phyloP scores from a whole-genome alignment of 2,329 filamentous ascomycete species.

The Phaeosphaeriaceae sp. region DNA sequence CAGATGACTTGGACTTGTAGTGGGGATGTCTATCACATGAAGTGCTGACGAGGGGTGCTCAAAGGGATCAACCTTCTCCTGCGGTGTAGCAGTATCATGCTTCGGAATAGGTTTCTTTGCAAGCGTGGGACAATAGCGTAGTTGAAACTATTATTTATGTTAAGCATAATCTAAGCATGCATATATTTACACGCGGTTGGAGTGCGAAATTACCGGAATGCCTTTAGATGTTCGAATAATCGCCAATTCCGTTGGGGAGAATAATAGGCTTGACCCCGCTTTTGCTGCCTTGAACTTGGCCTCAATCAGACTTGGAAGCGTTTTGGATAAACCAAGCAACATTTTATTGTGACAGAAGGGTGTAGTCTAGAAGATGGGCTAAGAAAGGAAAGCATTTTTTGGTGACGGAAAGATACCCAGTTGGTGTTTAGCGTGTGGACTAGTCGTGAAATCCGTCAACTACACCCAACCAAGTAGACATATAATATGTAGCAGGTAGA shows the following conservation, averaged over 20 bases:
- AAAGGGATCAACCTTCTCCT: conserved; percentile 64
- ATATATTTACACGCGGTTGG: conserved; percentile 5
- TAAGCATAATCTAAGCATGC: conserved; percentile 9
- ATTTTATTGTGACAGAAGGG: conserved; percentile 28
- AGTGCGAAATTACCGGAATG: conserved; percentile 45
- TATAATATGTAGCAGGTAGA: too few species aligned
- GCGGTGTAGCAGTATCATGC: conserved; percentile 46
- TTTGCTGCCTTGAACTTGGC: conserved; percentile 47
- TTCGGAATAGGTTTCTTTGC: conserved; percentile 65
- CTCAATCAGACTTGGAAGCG: conserved; percentile 46
- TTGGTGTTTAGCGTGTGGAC: too few species aligned
- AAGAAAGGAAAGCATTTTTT: background rate
- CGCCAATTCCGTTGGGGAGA: conserved; percentile 49
- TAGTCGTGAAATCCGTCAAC: too few species aligned
- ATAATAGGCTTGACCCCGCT: conserved; percentile 42
- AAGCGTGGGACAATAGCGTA: conserved; percentile 73
- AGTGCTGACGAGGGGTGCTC: conserved; percentile 62
- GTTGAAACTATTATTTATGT: conserved; percentile 65
- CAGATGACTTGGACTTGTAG: conserved; percentile 58
- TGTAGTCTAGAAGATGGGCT: background rate
- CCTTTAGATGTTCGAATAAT: conserved; percentile 46
- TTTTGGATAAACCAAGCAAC: conserved; percentile 41
- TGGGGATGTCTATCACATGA: conserved; percentile 61
- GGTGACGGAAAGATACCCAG: too few species aligned
- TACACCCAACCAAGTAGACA: too few species aligned